Percentiles rank a stretch among this genome's conserved stretches.
Evolutionary conservation across 2,329 filamentous ascomycete genomes (phyloP).

Genomic region (Mycosphaerella arachidis): DNA sequence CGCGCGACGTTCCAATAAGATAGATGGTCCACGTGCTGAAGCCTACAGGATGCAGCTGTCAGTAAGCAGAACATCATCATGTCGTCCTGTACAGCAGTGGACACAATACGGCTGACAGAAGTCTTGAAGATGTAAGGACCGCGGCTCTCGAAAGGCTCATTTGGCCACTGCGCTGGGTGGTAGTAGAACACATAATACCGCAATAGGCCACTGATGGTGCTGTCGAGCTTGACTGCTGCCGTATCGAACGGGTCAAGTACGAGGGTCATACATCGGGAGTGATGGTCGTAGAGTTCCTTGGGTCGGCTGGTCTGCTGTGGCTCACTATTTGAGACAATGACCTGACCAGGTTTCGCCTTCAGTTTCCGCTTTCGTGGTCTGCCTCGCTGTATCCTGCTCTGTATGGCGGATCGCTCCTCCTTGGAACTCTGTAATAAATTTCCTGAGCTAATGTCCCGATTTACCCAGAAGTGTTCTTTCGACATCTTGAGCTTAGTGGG

Average conservation of each 20-base stretch:
- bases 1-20: background rate
- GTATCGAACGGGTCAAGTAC: constrained; percentile 4
- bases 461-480: constrained; percentile 5
- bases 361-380: constrained; percentile 5
- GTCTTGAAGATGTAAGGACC: constrained; percentile 5
- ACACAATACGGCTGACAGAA: background rate
- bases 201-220: constrained; percentile 3
- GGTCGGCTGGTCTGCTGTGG: background rate
- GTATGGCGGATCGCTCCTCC: constrained; percentile 3
- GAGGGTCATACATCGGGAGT: background rate
- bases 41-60: background rate
- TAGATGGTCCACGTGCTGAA: constrained; percentile 4
- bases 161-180: constrained; percentile 6
- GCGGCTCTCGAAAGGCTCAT: background rate
- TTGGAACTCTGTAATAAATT: background rate
- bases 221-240: background rate
- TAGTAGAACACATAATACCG: constrained; percentile 7
- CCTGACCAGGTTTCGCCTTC: background rate
- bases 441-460: background rate
- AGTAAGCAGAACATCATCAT: constrained; percentile 7
- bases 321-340: background rate
- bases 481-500: background rate
- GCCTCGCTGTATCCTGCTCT: constrained; percentile 5
- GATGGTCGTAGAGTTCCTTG: constrained; percentile 5
- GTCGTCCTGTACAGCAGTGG: background rate